Evolutionary conservation across 805 yeast species (phyloP), one percentile per base, ranked within the genome.

Genomic region (Lachancea quebecensis): DNA sequence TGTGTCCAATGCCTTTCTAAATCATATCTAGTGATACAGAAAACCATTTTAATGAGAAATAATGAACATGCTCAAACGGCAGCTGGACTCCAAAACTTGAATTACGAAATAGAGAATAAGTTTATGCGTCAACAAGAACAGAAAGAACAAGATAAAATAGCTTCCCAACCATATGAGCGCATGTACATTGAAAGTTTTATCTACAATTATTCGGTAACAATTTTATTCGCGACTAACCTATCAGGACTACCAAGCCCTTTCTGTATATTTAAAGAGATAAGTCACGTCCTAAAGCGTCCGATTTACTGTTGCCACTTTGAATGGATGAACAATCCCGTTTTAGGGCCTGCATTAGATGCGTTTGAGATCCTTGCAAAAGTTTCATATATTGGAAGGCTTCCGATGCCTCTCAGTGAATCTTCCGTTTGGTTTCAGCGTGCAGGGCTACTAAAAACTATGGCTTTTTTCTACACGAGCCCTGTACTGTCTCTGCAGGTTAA

Each of bases 121-220:
- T 46, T 45, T 2, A 38, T 46, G 35, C 47, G 41, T 11, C 29
- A 42, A 6, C 27, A 37, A 15, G 39, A 8, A 21, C 41, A 25
- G 14, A 32, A 42, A 27, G 12, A 17, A 18, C 16, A 42, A 16
- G 25, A 15, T 8, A 38, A 31, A 8, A n/a, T 42, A 12, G 37
- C 38, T 18, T 28, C 45, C 34, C 53, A 36, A 52, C 59, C 46
- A 35, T 55, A 42, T 35, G 71, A 68, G 47, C 56, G 72, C 38
- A 69, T 71, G 53, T 61, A 71, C 38, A 45, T 70, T 17, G 78
- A 74, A 42, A 71, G 75, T 33, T 73, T 71, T 47, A 52, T 72
- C 3, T 70, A 68, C 55, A 71, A 68, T 46, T 73, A 68, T 48
- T 60, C 72, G 7, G 61, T 68, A 8, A 59, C 67, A 3, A 50